These are phyloP conservation scores for Aspergillus sp. DNA, from an alignment of 2,329 filamentous ascomycete genomes.

Conservation along the genomic window DNA sequence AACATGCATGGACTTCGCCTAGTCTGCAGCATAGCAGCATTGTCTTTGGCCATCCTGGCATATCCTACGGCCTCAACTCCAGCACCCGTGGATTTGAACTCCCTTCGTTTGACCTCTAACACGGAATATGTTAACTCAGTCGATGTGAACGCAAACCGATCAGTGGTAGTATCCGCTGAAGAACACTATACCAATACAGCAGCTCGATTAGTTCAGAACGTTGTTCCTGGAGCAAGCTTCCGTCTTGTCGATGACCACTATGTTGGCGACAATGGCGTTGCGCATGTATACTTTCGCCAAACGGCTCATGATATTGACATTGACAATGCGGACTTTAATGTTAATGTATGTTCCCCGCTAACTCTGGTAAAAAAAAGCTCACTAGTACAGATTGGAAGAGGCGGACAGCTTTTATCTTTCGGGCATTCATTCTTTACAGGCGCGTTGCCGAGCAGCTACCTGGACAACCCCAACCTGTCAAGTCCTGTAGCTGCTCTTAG, in stretches of 20 bases:
- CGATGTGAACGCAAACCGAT: too few species aligned
- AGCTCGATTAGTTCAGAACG: constrained; percentile 8
- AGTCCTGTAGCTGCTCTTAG: constrained; percentile 13
- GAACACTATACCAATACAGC: constrained; percentile 13
- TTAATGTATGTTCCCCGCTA: constrained; percentile 13
- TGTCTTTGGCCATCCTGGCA: not conserved
- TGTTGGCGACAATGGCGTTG: constrained; percentile 18
- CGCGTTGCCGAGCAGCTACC: constrained; percentile 2
- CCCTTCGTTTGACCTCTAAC: not conserved
- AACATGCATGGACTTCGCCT: not conserved
- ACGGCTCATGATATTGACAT: constrained; percentile 18
- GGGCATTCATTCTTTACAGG: constrained; percentile 20
- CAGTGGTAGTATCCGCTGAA: not conserved
- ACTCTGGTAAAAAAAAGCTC: not conserved
- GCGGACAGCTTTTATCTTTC: constrained; percentile 19
- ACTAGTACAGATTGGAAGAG: constrained; percentile 13
- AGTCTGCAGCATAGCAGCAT: not conserved
- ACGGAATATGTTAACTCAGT: not conserved
- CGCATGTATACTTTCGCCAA: constrained; percentile 20
- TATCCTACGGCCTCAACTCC: not conserved
- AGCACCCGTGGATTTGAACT: not conserved
- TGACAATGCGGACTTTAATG: constrained; percentile 21
- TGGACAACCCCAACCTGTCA: not conserved
- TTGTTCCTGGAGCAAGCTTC: constrained; percentile 9
- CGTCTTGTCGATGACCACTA: constrained; percentile 19